Conservation (phyloP, 2,329 filamentous ascomycete genomes). For the Claviceps citrina region DNA sequence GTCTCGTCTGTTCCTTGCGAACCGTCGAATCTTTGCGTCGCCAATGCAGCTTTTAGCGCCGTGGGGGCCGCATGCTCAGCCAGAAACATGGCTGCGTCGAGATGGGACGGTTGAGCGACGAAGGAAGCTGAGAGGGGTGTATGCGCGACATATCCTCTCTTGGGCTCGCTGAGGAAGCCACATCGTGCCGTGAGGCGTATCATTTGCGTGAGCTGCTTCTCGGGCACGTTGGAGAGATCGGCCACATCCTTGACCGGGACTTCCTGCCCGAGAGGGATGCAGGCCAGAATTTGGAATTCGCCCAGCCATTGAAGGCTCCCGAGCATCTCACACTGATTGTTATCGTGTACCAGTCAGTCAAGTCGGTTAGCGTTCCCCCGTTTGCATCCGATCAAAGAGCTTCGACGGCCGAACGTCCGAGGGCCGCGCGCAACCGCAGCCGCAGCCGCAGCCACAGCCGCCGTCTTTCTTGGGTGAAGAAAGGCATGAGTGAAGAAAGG, state of each 20-base stretch:
- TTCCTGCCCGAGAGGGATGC: slow-evolving; percentile 23
- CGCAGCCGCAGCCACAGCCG: no score
- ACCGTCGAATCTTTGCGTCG: background rate
- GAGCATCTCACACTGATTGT: slow-evolving; percentile 1
- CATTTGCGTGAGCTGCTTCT: slow-evolving; percentile 20
- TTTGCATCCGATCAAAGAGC: no score
- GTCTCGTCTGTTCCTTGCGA: background rate
- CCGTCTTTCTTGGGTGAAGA: no score
- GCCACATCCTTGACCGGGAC: slow-evolving; percentile 25
- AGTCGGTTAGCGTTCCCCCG: no score
- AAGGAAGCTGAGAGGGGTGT: slow-evolving; percentile 6
- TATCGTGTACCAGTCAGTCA: background rate
- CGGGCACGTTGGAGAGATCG: slow-evolving; percentile 24
- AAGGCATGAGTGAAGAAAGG: no score
- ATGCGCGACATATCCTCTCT: slow-evolving; percentile 3
- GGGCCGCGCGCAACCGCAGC: no score
- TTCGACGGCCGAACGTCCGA: no score
- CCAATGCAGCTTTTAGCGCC: slow-evolving; percentile 1
- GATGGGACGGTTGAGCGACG: background rate
- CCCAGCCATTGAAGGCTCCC: slow-evolving; percentile 16
- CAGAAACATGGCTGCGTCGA: slow-evolving; percentile 6
- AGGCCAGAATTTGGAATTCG: slow-evolving; percentile 28
- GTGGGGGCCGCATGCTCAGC: slow-evolving; percentile 1
- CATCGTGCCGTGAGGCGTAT: slow-evolving; percentile 9
- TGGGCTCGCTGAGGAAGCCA: slow-evolving; percentile 5